Base-by-base conservation (phyloP, 768 basidiomycete genomes). In the Rhodotorula diobovata region DNA sequence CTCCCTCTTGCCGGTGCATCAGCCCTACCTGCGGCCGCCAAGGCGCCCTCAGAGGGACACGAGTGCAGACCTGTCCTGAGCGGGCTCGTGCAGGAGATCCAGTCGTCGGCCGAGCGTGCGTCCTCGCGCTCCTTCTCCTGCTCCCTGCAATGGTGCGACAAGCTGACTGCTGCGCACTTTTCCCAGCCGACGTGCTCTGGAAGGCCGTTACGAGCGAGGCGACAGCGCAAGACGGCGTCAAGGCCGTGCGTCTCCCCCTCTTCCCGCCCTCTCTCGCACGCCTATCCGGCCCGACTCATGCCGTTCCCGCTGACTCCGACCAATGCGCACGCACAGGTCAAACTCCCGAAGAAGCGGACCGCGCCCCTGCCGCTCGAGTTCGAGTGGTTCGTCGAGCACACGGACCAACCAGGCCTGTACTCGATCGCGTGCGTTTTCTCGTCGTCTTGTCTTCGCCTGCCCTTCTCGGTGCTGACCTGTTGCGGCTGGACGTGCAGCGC, bases 321-420 rank as follows among this genome's bases (percentile, higher is more conserved):
- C 11, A 14, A 12, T 12, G 3, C 11, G 41, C 14, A 12, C 51
- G 5, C 39, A 15, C 41, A 70, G 68, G 56, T 25, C 21, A 64
- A 58, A 34, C 1, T 30, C n/a, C 10, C 15, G 14, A 8, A 28
- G 60, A 25, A 51, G 57, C 18, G 54, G 50, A 43, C 23, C 43
- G 12, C 2, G 9, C n/a, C 53, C 15, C 41, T 62, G 0, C 46
- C 56, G 45, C 60, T 37, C 4, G 60, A 62, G 43, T 30, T 48
- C 10, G 70, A 71, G 51, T 71, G 70, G 70, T 66, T 71, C 34
- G 70, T 71, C 12, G 63, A 64, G 43, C 25, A 51, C 35, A 21
- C 60, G 54, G 32, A 57, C 54, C 8, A 25, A 7, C 34, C 41
- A 3, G 70, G 70, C 2, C 21, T 71, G 5, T 66, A 48, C 39